A percentile compares a stretch with the other conserved stretches of the same genome.
Evolutionary conservation across 2,329 filamentous ascomycete species (phyloP).

Genomic region (Fusarium sp.): DNA sequence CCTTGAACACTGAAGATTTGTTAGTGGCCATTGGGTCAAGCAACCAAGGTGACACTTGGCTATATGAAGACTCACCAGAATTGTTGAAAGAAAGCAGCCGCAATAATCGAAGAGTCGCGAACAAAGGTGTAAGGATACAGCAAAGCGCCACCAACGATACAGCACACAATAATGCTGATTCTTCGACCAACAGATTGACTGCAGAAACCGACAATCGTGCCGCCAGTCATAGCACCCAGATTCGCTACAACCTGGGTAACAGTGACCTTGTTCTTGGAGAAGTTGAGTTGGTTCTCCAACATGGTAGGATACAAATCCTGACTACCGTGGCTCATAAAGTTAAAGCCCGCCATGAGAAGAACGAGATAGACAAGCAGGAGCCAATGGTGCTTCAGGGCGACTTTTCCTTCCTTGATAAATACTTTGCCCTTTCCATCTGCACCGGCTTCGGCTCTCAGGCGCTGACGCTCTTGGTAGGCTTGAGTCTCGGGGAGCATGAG

Average conservation of each 20-base stretch:
- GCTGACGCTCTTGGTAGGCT: conserved; percentile 75
- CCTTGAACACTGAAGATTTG: conserved; percentile 72
- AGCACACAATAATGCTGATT: conserved; percentile 74
- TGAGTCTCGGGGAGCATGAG: conserved; percentile 83
- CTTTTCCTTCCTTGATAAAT: conserved; percentile 81
- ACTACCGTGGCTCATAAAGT: conserved; percentile 88
- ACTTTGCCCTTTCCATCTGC: conserved; percentile 55
- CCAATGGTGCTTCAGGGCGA: conserved; percentile 85
- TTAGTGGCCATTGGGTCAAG: not conserved
- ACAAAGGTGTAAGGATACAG: conserved; percentile 87
- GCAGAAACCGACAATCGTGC: conserved; percentile 73
- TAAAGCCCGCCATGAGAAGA: conserved; percentile 89
- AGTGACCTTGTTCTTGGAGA: conserved; percentile 68
- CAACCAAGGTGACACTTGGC: not conserved
- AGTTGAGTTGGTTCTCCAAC: conserved; percentile 67
- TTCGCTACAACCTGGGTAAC: conserved; percentile 80
- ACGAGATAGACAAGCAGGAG: conserved; percentile 83
- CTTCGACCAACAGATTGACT: conserved; percentile 77
- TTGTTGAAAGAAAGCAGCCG: conserved; percentile 86
- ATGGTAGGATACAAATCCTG: conserved; percentile 72
- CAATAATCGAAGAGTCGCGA: conserved; percentile 72
- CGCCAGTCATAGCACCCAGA: conserved; percentile 76
- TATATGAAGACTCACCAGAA: conserved; percentile 55
- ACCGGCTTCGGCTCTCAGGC: conserved; percentile 64
- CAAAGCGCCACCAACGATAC: conserved; percentile 75